Percentiles rank a stretch among this genome's conserved stretches.
These are phyloP conservation scores for Linnemannia hyalina DNA, from an alignment of 192 early-diverging fungal species.

Conservation along the genomic window DNA sequence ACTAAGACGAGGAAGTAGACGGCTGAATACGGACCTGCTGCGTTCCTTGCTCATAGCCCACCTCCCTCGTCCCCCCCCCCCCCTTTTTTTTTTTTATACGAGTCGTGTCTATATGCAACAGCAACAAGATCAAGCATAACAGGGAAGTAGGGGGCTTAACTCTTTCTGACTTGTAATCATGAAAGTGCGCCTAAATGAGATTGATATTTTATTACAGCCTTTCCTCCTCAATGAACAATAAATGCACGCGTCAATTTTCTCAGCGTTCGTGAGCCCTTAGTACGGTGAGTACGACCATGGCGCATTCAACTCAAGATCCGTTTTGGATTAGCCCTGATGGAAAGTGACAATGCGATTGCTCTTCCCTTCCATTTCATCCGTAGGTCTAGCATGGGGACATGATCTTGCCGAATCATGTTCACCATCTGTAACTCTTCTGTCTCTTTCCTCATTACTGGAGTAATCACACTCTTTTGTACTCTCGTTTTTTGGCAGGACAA, in stretches of 20 bases:
- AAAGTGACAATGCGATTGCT: too few species aligned
- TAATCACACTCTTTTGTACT: too few species aligned
- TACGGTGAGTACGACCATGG: too few species aligned
- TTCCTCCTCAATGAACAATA: neutral
- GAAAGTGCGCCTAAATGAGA: neutral
- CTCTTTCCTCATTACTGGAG: too few species aligned
- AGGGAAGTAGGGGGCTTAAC: neutral
- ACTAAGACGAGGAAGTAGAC: too few species aligned
- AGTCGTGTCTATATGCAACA: neutral
- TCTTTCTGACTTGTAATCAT: neutral
- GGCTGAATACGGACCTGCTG: neutral
- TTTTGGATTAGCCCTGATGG: neutral
- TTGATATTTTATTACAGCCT: neutral
- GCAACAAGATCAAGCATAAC: slow-evolving; percentile 2
- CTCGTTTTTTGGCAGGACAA: too few species aligned
- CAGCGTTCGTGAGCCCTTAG: neutral
- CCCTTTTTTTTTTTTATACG: neutral
- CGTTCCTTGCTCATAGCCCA: neutral
- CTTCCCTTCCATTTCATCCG: too few species aligned
- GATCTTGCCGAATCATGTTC: too few species aligned
- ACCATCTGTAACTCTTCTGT: too few species aligned
- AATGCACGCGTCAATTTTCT: neutral
- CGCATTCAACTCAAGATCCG: neutral
- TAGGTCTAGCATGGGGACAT: too few species aligned
- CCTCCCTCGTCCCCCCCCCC: neutral